Evolutionary conservation across 192 early-diverging fungal genomes (phyloP).

Genomic region (Linderina pennispora): DNA sequence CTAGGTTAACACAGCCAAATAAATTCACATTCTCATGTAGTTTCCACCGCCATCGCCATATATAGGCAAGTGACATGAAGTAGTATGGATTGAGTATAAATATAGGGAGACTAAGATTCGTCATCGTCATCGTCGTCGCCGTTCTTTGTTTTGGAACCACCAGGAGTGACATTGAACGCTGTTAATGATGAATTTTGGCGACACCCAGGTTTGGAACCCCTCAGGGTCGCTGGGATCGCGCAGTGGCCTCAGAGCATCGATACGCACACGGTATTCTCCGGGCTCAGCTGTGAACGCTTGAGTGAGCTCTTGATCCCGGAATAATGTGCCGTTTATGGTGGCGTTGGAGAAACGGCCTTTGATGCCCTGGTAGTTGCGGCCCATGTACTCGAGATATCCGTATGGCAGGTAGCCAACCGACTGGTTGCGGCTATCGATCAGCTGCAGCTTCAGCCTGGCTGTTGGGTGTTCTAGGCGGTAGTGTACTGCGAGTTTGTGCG

Average conservation of each 20-base stretch:
- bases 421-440: constrained; percentile 31
- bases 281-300: constrained; percentile 10
- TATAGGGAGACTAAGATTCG: too few species aligned
- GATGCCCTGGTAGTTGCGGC: constrained; percentile 40
- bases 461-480: constrained; percentile 45
- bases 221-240: constrained; percentile 30
- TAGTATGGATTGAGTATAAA: too few species aligned
- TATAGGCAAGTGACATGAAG: too few species aligned
- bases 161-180: constrained; percentile 38
- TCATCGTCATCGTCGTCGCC: constrained; percentile 8
- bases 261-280: constrained; percentile 38
- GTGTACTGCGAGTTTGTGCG: constrained; percentile 32
- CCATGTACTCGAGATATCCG: constrained; percentile 41
- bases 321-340: constrained; percentile 43
- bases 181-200: constrained; percentile 37
- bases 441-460: constrained; percentile 35
- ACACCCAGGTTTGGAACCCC: constrained; percentile 43
- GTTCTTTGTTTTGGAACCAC: constrained; percentile 8
- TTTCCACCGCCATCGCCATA: too few species aligned
- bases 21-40: too few species aligned
- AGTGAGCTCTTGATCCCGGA: constrained; percentile 33
- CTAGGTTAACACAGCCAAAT: too few species aligned
- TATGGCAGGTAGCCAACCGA: constrained; percentile 39
- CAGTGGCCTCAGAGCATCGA: constrained; percentile 42
- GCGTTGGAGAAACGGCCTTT: constrained; percentile 40